Base-by-base conservation (phyloP, 2,329 filamentous ascomycete genomes). In the Ilyonectria destructans region DNA sequence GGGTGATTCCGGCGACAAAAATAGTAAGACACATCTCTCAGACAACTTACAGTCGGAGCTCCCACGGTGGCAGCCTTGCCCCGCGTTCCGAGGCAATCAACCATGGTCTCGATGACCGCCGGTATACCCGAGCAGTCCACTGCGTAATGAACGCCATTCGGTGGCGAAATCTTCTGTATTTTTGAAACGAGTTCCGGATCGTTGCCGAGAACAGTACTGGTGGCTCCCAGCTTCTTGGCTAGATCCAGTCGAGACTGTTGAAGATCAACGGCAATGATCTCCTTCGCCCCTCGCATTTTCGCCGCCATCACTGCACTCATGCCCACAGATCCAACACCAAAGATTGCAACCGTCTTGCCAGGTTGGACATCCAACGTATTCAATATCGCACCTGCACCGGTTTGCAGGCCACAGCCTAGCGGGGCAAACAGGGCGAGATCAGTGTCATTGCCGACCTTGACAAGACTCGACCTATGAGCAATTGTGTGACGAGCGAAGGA, bases 101-200 rank as follows among this genome's bases (percentile, higher is more conserved):
- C 82, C 80, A 86, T 86, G 26, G 79, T 82, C 35, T 77, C 77
- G 75, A 86, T 79, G 69, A 86, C 76, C 74, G 79, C 68, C 77
- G 83, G 75, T 70, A 79, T 33, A 37, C 74, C 69, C 19, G 78
- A 77, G 35, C 76, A 80, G 45, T 81, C 79, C 15, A 80, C 74
- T 8, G 79, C 79, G 52, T 73, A 80, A 40, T 80, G 72, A 4
- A 77, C 75, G 1, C 78, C 79, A 19, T 71, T 69, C 6, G 62
- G 62, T 2, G 57, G 62, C 9, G 57, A 60, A 6, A 79, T 71
- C 8, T 68, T 48, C 40, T 69, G 68, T 21, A 81, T 77, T 33
- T 67, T 62, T 13, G 46, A 17, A 29, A 62, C 17, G 10, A 62
- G 45, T 1, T 62, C 64, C 2, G 52, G 52, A 12, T 67, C 64